These are phyloP conservation scores for Pseudocercospora ulei DNA, from an alignment of 2,329 filamentous ascomycete species.

Conservation along the genomic window DNA sequence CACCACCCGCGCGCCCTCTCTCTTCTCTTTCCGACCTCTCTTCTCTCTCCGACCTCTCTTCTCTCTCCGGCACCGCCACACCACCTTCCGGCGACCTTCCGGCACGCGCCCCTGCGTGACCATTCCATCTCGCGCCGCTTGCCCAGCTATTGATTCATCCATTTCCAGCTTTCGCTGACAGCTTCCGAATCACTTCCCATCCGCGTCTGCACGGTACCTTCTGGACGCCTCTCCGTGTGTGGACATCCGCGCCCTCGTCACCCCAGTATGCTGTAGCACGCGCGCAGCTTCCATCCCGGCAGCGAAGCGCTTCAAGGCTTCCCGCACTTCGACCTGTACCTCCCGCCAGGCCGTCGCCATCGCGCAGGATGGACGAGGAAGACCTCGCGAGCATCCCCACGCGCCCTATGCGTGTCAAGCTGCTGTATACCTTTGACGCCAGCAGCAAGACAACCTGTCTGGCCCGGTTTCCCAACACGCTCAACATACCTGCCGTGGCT, in stretches of 20 bases:
- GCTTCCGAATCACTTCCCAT: constrained; percentile 6
- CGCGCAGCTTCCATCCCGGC: constrained; percentile 23
- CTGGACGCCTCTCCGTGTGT: neutral
- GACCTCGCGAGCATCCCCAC: constrained; percentile 33
- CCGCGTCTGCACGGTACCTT: neutral
- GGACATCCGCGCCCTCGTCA: neutral
- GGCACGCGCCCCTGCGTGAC: constrained; percentile 1
- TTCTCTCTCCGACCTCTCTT: no score
- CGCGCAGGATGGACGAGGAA: constrained; percentile 25
- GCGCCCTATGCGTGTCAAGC: constrained; percentile 61
- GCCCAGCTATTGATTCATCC: neutral
- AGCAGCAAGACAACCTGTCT: constrained; percentile 82
- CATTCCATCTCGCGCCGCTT: neutral
- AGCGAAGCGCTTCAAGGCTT: constrained; percentile 19
- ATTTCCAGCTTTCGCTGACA: neutral
- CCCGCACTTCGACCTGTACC: constrained; percentile 15
- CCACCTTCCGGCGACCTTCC: neutral
- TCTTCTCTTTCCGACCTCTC: no score
- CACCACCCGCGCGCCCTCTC: no score
- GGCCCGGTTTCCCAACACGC: constrained; percentile 68
- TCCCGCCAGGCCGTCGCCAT: constrained; percentile 22
- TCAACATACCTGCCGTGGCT: constrained; percentile 69
- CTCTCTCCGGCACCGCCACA: no score
- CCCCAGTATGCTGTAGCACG: constrained; percentile 29
- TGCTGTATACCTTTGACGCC: constrained; percentile 90